Evolutionary conservation across 495 filamentous ascomycete genomes (phyloP).

Genomic region (Aspergillus biplanus): DNA sequence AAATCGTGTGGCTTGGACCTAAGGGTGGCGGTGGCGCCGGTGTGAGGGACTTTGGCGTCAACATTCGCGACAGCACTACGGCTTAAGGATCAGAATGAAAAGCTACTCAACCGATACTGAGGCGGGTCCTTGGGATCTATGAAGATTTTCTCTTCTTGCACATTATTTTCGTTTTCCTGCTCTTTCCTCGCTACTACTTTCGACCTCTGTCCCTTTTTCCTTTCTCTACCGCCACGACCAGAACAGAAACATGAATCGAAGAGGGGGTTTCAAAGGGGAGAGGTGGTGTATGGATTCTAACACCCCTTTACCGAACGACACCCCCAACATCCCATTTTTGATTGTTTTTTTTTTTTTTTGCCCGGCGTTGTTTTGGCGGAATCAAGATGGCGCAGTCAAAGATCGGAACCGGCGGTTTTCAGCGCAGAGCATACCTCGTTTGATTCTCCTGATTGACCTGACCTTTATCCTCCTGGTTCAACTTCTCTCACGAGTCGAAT

Average conservation of each 20-base stretch:
- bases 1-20: conserved; percentile 54
- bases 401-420: conserved; percentile 30
- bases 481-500: conserved; percentile 17
- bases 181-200: conserved; percentile 22
- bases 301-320: conserved; percentile 13
- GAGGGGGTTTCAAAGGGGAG: conserved; percentile 9
- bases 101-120: conserved; percentile 26
- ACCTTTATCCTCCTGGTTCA: not conserved
- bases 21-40: conserved; percentile 49
- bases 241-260: conserved; percentile 17
- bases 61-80: conserved; percentile 15
- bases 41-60: conserved; percentile 34
- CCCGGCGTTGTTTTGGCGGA: conserved; percentile 34
- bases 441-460: conserved; percentile 17
- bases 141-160: conserved; percentile 40
- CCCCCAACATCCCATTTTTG: conserved; percentile 21
- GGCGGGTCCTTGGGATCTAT: conserved; percentile 33
- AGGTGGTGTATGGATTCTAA: conserved; percentile 16
- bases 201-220: conserved; percentile 24
- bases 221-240: conserved; percentile 19
- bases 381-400: conserved; percentile 29
- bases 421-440: conserved; percentile 25
- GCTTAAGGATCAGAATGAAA: conserved; percentile 16
- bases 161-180: conserved; percentile 39
- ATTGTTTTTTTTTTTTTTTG: conserved; percentile 32